phyloP scores from a whole-genome alignment of 2,329 filamentous ascomycete species.

The Penicillium glabrum region DNA sequence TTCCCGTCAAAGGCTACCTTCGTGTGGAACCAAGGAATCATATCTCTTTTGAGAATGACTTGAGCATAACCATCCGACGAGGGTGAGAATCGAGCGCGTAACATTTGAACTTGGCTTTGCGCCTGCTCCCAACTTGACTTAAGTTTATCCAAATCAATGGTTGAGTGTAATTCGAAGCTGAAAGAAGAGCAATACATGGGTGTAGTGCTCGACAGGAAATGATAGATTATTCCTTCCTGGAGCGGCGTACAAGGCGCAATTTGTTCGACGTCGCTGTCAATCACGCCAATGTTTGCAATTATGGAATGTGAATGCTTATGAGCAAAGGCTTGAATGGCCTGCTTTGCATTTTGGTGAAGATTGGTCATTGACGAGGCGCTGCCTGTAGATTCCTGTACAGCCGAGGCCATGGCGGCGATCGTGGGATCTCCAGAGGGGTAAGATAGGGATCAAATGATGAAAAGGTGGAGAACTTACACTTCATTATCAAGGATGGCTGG shows the following conservation, averaged over 20 bases:
- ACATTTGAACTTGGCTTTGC: slow-evolving; percentile 57
- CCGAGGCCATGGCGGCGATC: slow-evolving; percentile 40
- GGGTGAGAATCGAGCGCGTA: slow-evolving; percentile 71
- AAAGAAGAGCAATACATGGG: slow-evolving; percentile 79
- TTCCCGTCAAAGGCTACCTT: slow-evolving; percentile 26
- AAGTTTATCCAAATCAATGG: slow-evolving; percentile 52
- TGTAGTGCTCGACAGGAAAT: slow-evolving; percentile 58
- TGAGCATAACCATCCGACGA: slow-evolving; percentile 78
- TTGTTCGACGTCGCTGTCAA: slow-evolving; percentile 61
- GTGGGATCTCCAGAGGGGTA: slow-evolving; percentile 33
- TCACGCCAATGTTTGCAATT: slow-evolving; percentile 54
- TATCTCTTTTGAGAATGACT: slow-evolving; percentile 55
- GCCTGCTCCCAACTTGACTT: slow-evolving; percentile 59
- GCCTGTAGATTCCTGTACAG: slow-evolving; percentile 13
- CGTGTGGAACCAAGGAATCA: slow-evolving; percentile 48
- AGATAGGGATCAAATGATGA: not conserved
- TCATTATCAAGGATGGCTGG: slow-evolving; percentile 67
- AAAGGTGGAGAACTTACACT: slow-evolving; percentile 40
- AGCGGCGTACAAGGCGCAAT: slow-evolving; percentile 81
- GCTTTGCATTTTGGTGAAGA: slow-evolving; percentile 52
- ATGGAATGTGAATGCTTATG: slow-evolving; percentile 60
- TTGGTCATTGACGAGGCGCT: slow-evolving; percentile 9
- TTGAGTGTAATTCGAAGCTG: slow-evolving; percentile 53
- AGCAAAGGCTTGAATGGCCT: slow-evolving; percentile 62
- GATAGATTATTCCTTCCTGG: slow-evolving; percentile 82